These are phyloP conservation scores for Populus pruinosa DNA, from an alignment of 345 rosid genomes.

Conservation along the genomic window DNA sequence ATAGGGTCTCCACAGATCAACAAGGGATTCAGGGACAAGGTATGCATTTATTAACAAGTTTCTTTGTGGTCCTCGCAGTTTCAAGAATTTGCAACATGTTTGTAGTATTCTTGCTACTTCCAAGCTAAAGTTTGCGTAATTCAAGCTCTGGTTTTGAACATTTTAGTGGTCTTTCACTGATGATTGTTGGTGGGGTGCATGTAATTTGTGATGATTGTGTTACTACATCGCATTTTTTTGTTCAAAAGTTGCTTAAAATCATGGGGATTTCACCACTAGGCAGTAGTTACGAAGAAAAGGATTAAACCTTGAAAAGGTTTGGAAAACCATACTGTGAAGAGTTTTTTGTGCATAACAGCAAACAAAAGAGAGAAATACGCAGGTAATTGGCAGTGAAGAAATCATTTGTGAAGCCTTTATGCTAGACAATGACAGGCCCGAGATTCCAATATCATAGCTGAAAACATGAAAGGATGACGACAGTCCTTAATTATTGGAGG, in stretches of 20 bases:
- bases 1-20: conserved; percentile 42
- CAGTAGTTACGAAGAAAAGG: background rate
- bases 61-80: background rate
- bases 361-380: too few relatives aligned
- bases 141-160: background rate
- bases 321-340: too few relatives aligned
- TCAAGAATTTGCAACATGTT: background rate
- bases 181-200: background rate
- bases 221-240: background rate
- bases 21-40: conserved; percentile 63
- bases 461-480: too few relatives aligned
- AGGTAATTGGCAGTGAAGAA: too few relatives aligned
- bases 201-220: background rate
- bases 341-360: too few relatives aligned
- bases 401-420: too few relatives aligned
- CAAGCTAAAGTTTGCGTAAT: background rate
- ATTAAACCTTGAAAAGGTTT: too few relatives aligned
- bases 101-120: background rate
- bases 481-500: too few relatives aligned
- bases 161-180: background rate
- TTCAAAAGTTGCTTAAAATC: too few relatives aligned
- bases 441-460: too few relatives aligned
- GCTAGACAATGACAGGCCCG: too few relatives aligned
- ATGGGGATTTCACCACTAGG: background rate
- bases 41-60: conserved; percentile 7